Evolutionary conservation across 805 yeast genomes (phyloP).

Genomic region (Hanseniaspora vineae): DNA sequence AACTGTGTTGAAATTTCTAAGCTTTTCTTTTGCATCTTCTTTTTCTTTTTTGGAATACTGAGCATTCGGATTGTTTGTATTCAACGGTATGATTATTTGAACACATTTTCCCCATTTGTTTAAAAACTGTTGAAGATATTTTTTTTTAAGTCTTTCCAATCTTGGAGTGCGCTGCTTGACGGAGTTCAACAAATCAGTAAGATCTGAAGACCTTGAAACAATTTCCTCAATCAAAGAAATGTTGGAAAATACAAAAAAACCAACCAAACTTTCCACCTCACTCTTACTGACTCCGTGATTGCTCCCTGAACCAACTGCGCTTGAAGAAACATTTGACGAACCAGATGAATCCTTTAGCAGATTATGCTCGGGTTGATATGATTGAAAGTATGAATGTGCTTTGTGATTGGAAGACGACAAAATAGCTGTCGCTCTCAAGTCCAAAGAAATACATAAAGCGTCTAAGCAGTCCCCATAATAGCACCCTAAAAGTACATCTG

Average conservation of each 20-base stretch:
- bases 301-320: no score
- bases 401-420: conserved; percentile 8
- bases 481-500: conserved; percentile 43
- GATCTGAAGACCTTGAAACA: conserved; percentile 34
- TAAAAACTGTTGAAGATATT: conserved; percentile 61
- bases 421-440: conserved; percentile 37
- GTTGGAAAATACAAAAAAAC: conserved; percentile 60
- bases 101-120: conserved; percentile 73
- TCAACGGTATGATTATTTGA: conserved; percentile 24
- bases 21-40: conserved; percentile 74
- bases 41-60: conserved; percentile 55
- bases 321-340: no score
- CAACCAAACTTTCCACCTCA: conserved; percentile 32
- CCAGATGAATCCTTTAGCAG: neutral
- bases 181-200: conserved; percentile 42
- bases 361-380: conserved; percentile 11
- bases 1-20: conserved; percentile 65
- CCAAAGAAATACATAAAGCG: conserved; percentile 51
- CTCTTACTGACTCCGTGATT: conserved; percentile 7
- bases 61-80: conserved; percentile 32
- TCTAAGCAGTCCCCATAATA: conserved; percentile 72
- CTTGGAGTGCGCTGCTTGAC: conserved; percentile 42
- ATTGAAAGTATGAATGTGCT: conserved; percentile 2
- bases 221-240: conserved; percentile 64
- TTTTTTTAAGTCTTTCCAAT: conserved; percentile 53